Base-by-base conservation (phyloP, 164 flowering plant species). In the Magnolia officinalis region DNA sequence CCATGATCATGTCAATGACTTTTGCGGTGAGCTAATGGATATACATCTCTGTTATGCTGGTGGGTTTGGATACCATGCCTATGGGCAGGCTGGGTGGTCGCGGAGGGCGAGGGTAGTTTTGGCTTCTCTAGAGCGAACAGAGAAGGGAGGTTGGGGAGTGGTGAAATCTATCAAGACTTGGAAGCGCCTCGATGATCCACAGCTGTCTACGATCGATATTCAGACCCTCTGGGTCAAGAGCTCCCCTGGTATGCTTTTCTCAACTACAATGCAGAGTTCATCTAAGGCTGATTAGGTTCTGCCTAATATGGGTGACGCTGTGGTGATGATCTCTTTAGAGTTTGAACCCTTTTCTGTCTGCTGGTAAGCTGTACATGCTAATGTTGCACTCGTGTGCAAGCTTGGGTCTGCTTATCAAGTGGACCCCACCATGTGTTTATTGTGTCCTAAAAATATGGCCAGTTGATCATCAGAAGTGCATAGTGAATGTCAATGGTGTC, bases 21-120 rank as follows among this genome's bases (percentile, higher is more conserved):
- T 94, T 80, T 96, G 98, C 77, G 99, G 98, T 1, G 64, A 89
- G 84, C 88, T 96, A 37, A 85, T 76, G 6, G 90, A 86, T 18
- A 86, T 94, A 70, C 71, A 90, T 4, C 91, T 96, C 45, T 96
- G 98, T 67, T 96, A 96, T 84, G 96, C 87, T 51, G 99, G 99
- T 11, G 99, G 98, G 16, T 92, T 94, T 77, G 99, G 99, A 45
- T 96, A 96, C 83, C 99, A 96, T 82, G 99, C 99, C 11, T 96
- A 94, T 83, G 99, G 99, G 10, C 84, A 87, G 83, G 94, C 96
- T 64, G 98, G 99, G 13, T 96, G 99, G 99, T 19, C 86, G 0
- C 85, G 99, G 81, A 90, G 98, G 74, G 89, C 98, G 8, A 89
- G 99, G 77, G 89, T 96, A 69, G 97, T 94, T 71, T 79, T 82